Conservation (phyloP, 2,329 filamentous ascomycete species). For the Arthrobotrys megalospora region DNA sequence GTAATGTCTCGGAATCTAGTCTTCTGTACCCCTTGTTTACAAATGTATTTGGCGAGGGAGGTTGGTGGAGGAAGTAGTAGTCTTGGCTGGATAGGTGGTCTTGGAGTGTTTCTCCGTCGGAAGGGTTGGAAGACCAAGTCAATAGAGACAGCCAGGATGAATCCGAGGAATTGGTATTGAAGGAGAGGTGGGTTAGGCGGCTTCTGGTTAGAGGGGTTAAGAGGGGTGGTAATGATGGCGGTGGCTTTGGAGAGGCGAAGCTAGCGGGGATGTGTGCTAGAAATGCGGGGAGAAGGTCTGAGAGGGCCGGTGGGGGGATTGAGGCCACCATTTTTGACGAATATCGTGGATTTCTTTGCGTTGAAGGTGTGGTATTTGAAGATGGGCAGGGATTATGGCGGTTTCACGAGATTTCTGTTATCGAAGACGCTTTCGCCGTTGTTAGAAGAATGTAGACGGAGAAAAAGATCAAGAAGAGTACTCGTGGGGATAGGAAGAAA, state of each 20-base stretch:
- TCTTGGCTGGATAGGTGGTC: constrained; percentile 74
- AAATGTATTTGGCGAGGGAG: constrained; percentile 77
- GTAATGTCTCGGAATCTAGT: constrained; percentile 79
- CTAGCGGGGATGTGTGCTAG: constrained; percentile 75
- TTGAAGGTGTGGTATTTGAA: constrained; percentile 20
- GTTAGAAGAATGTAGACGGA: no score
- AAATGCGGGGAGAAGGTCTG: constrained; percentile 72
- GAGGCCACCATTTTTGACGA: constrained; percentile 62
- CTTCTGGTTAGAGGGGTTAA: constrained; percentile 78
- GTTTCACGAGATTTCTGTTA: no score
- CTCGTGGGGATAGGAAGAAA: no score
- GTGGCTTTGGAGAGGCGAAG: constrained; percentile 73
- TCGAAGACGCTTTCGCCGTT: no score
- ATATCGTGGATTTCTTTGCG: not conserved
- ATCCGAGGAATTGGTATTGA: constrained; percentile 67
- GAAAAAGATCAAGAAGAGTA: no score
- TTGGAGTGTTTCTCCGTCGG: constrained; percentile 73
- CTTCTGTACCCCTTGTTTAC: constrained; percentile 75
- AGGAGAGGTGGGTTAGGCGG: constrained; percentile 77
- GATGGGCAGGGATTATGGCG: constrained; percentile 9
- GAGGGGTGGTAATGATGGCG: constrained; percentile 73
- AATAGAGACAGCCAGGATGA: constrained; percentile 80
- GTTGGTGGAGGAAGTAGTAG: constrained; percentile 81
- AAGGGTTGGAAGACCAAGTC: constrained; percentile 74
- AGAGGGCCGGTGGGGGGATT: constrained; percentile 57